A percentile compares a stretch with the other conserved stretches of the same genome.
These are phyloP conservation scores for Torrubiella hemipterigena DNA, from an alignment of 2,329 filamentous ascomycete genomes.

Conservation along the genomic window DNA sequence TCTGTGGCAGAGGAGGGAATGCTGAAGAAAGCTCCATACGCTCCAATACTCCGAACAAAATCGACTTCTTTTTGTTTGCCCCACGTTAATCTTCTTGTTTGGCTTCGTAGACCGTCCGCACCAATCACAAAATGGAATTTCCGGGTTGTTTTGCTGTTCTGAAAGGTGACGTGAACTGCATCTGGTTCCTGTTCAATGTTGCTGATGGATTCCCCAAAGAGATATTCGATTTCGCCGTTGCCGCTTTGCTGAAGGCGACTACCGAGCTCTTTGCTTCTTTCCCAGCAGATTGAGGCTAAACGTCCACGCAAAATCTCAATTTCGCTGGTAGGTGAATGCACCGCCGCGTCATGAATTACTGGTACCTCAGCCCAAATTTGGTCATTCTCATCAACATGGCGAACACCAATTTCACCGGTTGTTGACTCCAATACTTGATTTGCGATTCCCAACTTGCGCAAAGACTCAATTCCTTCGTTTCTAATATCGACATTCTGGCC, in stretches of 20 bases:
- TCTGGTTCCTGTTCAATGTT: constrained; percentile 15
- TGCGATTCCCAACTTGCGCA: constrained; percentile 26
- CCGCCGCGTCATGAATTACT: constrained; percentile 26
- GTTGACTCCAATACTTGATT: constrained; percentile 19
- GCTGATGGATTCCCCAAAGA: constrained; percentile 17
- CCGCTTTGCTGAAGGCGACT: constrained; percentile 19
- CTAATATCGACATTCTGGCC: constrained; percentile 36
- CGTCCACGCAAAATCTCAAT: constrained; percentile 46
- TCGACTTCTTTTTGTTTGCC: constrained; percentile 14
- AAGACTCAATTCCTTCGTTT: constrained; percentile 24
- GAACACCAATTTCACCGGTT: constrained; percentile 35
- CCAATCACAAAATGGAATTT: constrained; percentile 41
- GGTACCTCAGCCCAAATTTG: constrained; percentile 24
- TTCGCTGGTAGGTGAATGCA: constrained; percentile 37
- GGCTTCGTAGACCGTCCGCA: constrained; percentile 41
- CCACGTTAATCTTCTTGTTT: constrained; percentile 27
- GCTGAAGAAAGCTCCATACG: constrained; percentile 27
- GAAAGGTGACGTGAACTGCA: constrained; percentile 25
- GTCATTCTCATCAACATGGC: constrained; percentile 29
- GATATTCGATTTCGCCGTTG: constrained; percentile 9
- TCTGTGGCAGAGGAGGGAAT: constrained; percentile 16
- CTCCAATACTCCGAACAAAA: constrained; percentile 15
- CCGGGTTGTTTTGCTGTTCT: constrained; percentile 24
- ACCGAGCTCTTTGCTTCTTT: constrained; percentile 25
- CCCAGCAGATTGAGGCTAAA: constrained; percentile 28